These are phyloP conservation scores for Agapanthus africanus DNA, from an alignment of 106 monocot genomes.

Conservation along the genomic window DNA sequence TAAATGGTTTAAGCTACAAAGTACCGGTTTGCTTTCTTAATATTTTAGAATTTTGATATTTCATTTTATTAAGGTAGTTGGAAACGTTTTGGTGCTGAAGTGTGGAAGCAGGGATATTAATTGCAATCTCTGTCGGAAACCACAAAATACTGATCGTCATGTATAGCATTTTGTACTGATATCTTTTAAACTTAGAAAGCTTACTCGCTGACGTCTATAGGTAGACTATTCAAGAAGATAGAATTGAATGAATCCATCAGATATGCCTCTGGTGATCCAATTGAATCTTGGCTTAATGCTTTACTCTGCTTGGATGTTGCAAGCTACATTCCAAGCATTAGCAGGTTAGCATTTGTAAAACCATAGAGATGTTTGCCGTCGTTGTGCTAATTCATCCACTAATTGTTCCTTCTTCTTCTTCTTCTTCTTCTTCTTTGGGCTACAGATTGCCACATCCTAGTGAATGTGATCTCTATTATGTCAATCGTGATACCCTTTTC, in stretches of 20 bases:
- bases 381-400: not conserved
- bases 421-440: conserved; percentile 11
- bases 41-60: not conserved
- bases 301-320: conserved; percentile 90
- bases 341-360: conserved; percentile 32
- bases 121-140: not conserved
- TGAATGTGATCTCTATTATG: conserved; percentile 95
- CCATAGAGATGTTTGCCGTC: not conserved
- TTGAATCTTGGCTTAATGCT: conserved; percentile 93
- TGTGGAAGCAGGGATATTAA: not conserved
- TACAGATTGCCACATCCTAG: conserved; percentile 72
- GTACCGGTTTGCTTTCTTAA: no score
- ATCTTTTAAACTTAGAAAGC: not conserved
- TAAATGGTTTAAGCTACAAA: no score
- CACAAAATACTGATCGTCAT: not conserved
- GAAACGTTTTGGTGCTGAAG: not conserved
- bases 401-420: conserved; percentile 4
- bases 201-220: conserved; percentile 21
- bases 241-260: conserved; percentile 91
- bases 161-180: not conserved
- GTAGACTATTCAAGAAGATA: conserved; percentile 73
- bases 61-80: not conserved
- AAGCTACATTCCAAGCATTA: conserved; percentile 63
- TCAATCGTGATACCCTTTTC: conserved; percentile 94
- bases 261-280: conserved; percentile 91